phyloP scores from a whole-genome alignment of 176 grass and related monocot species.

The Juncus effusus region DNA sequence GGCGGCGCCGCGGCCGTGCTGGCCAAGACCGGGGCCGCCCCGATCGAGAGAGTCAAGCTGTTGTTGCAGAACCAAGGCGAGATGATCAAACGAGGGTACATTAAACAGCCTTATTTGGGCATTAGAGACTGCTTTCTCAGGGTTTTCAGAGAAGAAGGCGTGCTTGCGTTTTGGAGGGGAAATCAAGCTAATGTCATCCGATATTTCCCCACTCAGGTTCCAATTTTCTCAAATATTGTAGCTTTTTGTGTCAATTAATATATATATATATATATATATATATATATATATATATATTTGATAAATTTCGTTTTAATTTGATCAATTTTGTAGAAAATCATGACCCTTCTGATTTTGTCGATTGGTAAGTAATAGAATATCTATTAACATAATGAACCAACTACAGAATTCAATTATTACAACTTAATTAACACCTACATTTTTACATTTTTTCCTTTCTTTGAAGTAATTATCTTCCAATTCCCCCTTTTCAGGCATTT shows the following conservation, averaged over 20 bases:
- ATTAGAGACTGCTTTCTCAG: constrained; percentile 63
- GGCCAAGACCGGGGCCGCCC: constrained; percentile 74
- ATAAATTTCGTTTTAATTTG: too few species aligned
- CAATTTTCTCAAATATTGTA: too few species aligned
- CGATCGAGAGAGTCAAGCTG: constrained; percentile 86
- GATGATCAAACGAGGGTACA: constrained; percentile 60
- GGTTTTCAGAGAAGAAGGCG: constrained; percentile 70
- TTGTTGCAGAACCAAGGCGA: constrained; percentile 91
- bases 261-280: too few species aligned
- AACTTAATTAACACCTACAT: too few species aligned
- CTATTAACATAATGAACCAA: too few species aligned
- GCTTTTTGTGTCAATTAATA: too few species aligned
- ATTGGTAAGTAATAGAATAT: too few species aligned
- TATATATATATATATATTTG: too few species aligned
- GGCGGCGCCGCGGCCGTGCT: constrained; percentile 65
- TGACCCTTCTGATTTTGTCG: too few species aligned
- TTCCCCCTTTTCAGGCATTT: constrained; percentile 54
- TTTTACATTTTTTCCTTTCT: not conserved
- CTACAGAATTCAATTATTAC: too few species aligned
- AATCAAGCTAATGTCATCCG: constrained; percentile 97
- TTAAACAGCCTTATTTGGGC: constrained; percentile 62
- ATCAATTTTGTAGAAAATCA: too few species aligned
- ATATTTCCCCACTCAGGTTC: constrained; percentile 86
- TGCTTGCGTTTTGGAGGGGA: constrained; percentile 66
- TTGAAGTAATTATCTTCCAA: not conserved